Evolutionary conservation across 345 rosid species (phyloP).

Genomic region (Euphorbia peplus): DNA sequence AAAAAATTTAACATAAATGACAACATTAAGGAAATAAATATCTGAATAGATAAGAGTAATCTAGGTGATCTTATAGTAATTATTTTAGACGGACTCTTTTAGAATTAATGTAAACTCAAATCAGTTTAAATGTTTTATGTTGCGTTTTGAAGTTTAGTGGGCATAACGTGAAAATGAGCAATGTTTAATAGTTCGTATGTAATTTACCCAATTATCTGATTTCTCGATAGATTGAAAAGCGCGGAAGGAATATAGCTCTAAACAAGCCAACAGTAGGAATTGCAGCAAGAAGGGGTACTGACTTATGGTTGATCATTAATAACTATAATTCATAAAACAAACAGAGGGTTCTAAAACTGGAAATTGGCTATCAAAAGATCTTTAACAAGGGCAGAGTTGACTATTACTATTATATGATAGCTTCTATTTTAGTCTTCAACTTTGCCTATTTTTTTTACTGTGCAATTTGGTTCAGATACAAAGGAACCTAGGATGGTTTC

Average conservation of each 20-base stretch:
- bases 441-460: conserved; percentile 40
- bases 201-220: too few relatives aligned
- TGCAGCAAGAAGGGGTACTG: conserved; percentile 43
- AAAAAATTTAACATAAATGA: too few relatives aligned
- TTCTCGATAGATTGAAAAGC: conserved; percentile 36
- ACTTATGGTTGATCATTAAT: conserved; percentile 45
- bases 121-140: too few relatives aligned
- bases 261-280: conserved; percentile 38
- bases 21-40: too few relatives aligned
- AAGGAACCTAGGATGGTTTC: background rate
- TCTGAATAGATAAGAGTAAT: too few relatives aligned
- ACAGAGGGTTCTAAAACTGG: conserved; percentile 28
- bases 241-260: conserved; percentile 37
- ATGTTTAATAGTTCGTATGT: too few relatives aligned
- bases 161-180: too few relatives aligned
- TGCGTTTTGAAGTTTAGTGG: too few relatives aligned
- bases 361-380: conserved; percentile 53
- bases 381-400: conserved; percentile 50
- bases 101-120: too few relatives aligned
- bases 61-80: too few relatives aligned
- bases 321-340: conserved; percentile 33
- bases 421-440: conserved; percentile 32
- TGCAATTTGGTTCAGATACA: conserved; percentile 44
- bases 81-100: too few relatives aligned
- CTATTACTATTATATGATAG: conserved; percentile 42